Percentiles rank a stretch among this genome's conserved stretches.
Evolutionary conservation across 192 early-diverging fungal genomes (phyloP).

Genomic region (Gaertneriomyces semiglobifer): DNA sequence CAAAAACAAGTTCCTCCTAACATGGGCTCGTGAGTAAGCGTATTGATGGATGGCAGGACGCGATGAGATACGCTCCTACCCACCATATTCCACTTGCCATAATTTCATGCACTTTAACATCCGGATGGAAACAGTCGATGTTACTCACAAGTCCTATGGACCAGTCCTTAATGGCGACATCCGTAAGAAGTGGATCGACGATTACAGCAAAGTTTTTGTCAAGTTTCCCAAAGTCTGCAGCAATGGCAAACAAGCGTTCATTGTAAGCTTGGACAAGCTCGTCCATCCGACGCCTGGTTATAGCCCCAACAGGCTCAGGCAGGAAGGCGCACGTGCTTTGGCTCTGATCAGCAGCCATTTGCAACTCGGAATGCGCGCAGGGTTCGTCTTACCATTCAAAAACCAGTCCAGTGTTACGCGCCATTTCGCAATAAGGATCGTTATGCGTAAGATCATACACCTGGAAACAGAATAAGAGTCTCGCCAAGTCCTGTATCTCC

Average conservation of each 20-base stretch:
- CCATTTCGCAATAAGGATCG: conserved; percentile 22
- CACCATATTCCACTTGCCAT: conserved; percentile 27
- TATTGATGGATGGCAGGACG: too few relatives aligned
- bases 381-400: conserved; percentile 28
- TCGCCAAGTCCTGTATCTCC: conserved; percentile 20
- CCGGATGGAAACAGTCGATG: conserved; percentile 63
- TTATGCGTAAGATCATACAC: conserved; percentile 37
- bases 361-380: neutral
- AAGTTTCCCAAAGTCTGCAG: conserved; percentile 25
- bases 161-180: conserved; percentile 38
- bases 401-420: conserved; percentile 26
- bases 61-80: neutral
- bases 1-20: neutral
- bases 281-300: conserved; percentile 45
- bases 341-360: neutral
- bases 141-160: conserved; percentile 43
- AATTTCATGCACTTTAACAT: conserved; percentile 21
- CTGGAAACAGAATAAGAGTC: conserved; percentile 26
- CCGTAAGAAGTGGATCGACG: conserved; percentile 39
- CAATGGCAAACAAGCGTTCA: conserved; percentile 35
- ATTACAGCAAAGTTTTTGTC: conserved; percentile 46
- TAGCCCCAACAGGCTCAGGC: conserved; percentile 29
- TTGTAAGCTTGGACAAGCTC: conserved; percentile 43
- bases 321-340: conserved; percentile 29
- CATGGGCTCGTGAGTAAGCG: too few relatives aligned